Evolutionary conservation across 257 asterid genomes (phyloP), one percentile per base, ranked within the genome.

Genomic region (Scutellaria barbata): DNA sequence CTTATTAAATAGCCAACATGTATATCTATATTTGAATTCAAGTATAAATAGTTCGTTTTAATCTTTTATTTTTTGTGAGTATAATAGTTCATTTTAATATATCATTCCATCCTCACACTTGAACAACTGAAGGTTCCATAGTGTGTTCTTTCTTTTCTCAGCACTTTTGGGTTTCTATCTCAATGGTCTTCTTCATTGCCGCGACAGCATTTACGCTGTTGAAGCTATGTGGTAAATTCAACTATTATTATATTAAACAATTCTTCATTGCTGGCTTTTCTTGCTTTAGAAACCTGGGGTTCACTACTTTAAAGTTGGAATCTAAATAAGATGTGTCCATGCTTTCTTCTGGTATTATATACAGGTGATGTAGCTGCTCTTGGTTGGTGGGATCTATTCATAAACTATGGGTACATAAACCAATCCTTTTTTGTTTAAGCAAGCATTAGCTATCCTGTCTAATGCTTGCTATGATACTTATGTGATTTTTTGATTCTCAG

Each of bases 301-400:
- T 56, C 39, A 16, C 52, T 69, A 17, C 40, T 35, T 76, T 37
- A 10, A 6, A 25, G 37, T 57, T 47, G 16, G 56, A 57, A 47
- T 51, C 37, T 53, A n/a, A 22, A 14, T 53, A 43, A 50, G 13
- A 52, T 14, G 6, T 76, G 42, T 54, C 51, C 63, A 61, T 45
- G 37, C 12, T 71, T 42, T 45, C 53, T 9, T 17, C 8, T 62
- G 61, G 66, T 64, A 77, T 64, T 43, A 10, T 71, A 40, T 81
- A 85, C 84, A 94, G 99, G 99, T 47, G 96, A 94, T 83, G 97
- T 89, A 12, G 95, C 85, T 66, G 95, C 96, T 81, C 96, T 94
- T 73, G 96, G 97, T 68, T 94, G 97, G 99, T 94, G 97, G 99
- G 99, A 91, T 84, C 84, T 94, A 57, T 94, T 91, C 72, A 89